phyloP scores from a whole-genome alignment of 306 rosid species.

The Trifolium dubium region DNA sequence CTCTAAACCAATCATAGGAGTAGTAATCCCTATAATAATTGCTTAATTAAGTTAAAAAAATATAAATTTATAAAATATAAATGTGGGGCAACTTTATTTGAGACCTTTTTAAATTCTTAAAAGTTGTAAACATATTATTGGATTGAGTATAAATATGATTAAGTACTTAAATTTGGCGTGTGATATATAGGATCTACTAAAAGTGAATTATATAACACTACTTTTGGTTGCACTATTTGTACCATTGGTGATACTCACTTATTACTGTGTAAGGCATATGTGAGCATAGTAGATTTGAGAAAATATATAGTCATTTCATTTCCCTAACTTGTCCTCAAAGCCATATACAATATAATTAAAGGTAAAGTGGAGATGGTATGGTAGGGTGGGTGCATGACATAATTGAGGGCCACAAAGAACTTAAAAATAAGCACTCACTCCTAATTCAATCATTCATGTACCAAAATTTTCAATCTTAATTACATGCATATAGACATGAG shows the following conservation, averaged over 20 bases:
- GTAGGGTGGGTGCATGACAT: constrained; percentile 32
- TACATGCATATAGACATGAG: constrained; percentile 33
- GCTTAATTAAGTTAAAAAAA: too few relatives aligned
- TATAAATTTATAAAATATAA: too few relatives aligned
- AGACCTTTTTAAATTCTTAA: too few relatives aligned
- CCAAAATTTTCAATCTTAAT: constrained; percentile 28
- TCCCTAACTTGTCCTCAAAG: constrained; percentile 42
- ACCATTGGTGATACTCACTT: background rate
- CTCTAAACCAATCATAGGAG: background rate
- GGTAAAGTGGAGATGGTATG: constrained; percentile 31
- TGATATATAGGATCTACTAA: background rate
- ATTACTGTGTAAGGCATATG: background rate
- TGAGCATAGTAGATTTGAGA: constrained; percentile 9
- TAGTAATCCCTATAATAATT: background rate
- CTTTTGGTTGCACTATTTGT: background rate
- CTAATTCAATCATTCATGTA: constrained; percentile 48
- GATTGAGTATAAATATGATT: too few relatives aligned
- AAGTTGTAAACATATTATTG: too few relatives aligned
- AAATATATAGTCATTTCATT: constrained; percentile 11
- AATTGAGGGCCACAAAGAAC: constrained; percentile 37
- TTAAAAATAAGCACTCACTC: constrained; percentile 29
- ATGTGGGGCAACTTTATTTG: too few relatives aligned
- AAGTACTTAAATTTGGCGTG: background rate
- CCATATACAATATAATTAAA: constrained; percentile 34
- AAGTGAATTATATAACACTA: background rate